phyloP scores from a whole-genome alignment of 257 asterid species.

The Primulina eburnea region DNA sequence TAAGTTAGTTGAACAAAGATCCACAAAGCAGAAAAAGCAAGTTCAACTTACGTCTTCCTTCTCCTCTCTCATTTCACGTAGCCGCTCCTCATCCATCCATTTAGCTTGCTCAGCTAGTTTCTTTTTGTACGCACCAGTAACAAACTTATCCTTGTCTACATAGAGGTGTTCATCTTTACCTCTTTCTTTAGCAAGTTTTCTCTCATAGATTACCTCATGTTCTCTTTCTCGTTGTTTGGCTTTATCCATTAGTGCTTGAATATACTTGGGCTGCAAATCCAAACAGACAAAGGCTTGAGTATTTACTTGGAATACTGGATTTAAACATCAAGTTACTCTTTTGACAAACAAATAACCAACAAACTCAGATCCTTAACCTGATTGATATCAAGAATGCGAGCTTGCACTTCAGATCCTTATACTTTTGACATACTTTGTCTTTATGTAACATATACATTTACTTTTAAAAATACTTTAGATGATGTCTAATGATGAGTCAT shows the following conservation, averaged over 20 bases:
- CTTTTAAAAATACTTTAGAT: background rate
- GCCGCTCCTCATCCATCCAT: slow-evolving; percentile 89
- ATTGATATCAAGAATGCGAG: background rate
- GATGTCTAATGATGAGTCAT: background rate
- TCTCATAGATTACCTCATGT: slow-evolving; percentile 78
- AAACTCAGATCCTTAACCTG: background rate
- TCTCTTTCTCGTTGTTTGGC: slow-evolving; percentile 83
- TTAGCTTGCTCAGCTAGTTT: slow-evolving; percentile 61
- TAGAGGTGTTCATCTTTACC: background rate
- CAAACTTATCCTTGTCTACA: background rate
- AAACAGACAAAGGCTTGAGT: slow-evolving; percentile 8
- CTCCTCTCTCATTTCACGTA: slow-evolving; percentile 11
- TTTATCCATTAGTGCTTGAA: slow-evolving; percentile 58
- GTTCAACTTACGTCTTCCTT: background rate
- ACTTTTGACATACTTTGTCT: background rate
- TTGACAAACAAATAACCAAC: background rate
- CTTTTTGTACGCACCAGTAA: background rate
- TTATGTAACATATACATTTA: background rate
- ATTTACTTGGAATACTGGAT: slow-evolving; percentile 7
- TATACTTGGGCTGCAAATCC: slow-evolving; percentile 74
- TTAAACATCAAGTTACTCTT: slow-evolving; percentile 10
- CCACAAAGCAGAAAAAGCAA: background rate
- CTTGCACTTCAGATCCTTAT: background rate
- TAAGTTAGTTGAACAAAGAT: background rate
- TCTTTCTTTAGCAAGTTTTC: slow-evolving; percentile 88